Percentiles rank a stretch among this genome's conserved stretches.
phyloP scores from a whole-genome alignment of 2,329 filamentous ascomycete species.

The Aspergillus glaucus region DNA sequence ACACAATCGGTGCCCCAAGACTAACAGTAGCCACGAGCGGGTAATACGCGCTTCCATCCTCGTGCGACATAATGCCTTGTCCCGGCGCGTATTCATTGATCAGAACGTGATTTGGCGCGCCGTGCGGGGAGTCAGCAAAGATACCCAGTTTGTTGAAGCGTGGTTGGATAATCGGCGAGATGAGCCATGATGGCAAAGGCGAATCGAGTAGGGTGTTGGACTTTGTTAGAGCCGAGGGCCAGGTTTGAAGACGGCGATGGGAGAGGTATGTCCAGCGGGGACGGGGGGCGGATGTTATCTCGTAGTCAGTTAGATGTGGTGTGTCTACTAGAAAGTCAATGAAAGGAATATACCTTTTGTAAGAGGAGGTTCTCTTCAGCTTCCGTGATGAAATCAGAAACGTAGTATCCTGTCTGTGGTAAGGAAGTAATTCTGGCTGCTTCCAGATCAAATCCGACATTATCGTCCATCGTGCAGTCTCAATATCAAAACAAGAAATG shows the following conservation, averaged over 20 bases:
- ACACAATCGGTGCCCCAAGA: slow-evolving; percentile 67
- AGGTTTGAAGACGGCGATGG: slow-evolving; percentile 84
- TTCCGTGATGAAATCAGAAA: slow-evolving; percentile 72
- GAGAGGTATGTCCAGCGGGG: slow-evolving; percentile 80
- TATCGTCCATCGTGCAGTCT: not conserved
- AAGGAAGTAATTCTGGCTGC: slow-evolving; percentile 25
- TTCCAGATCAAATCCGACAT: slow-evolving; percentile 16
- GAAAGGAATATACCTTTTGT: slow-evolving; percentile 51
- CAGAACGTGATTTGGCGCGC: slow-evolving; percentile 78
- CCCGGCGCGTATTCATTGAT: slow-evolving; percentile 87
- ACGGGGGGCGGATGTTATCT: slow-evolving; percentile 55
- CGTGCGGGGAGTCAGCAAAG: slow-evolving; percentile 63
- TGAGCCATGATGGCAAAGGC: slow-evolving; percentile 67
- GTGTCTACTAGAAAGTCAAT: not conserved
- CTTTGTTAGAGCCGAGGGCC: slow-evolving; percentile 75
- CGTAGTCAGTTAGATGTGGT: not conserved
- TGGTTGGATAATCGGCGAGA: slow-evolving; percentile 57
- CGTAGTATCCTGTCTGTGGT: slow-evolving; percentile 63
- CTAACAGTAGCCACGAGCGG: slow-evolving; percentile 88
- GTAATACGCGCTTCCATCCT: slow-evolving; percentile 83
- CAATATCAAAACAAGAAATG: not conserved
- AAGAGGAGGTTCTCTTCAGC: slow-evolving; percentile 68
- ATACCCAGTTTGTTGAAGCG: slow-evolving; percentile 46
- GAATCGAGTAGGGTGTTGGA: slow-evolving; percentile 67
- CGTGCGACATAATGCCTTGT: slow-evolving; percentile 95